These are phyloP conservation scores for Schizosaccharomyces japonicus DNA, from an alignment of 805 yeast species.

Conservation along the genomic window DNA sequence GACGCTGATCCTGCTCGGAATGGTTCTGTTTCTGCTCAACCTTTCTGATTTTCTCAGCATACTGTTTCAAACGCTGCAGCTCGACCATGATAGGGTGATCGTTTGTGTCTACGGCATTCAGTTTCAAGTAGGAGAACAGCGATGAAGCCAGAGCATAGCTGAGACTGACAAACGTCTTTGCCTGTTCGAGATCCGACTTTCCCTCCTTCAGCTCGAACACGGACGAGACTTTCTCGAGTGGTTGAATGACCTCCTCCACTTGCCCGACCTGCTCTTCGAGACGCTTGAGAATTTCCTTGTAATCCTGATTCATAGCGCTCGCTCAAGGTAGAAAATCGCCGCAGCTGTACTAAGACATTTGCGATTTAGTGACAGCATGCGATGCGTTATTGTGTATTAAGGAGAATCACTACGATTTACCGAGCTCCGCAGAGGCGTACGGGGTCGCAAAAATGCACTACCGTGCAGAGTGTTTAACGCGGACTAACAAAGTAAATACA, in stretches of 20 bases:
- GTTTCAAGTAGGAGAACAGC: background rate
- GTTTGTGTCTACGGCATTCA: background rate
- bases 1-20: background rate
- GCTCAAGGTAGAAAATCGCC: background rate
- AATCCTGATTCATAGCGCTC: background rate
- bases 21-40: background rate
- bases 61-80: background rate
- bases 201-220: background rate
- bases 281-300: background rate
- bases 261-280: background rate
- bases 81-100: background rate
- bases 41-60: background rate
- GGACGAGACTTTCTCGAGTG: background rate
- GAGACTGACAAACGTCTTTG: background rate
- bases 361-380: too few species aligned
- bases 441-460: too few species aligned
- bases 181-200: background rate
- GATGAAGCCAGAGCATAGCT: background rate
- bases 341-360: background rate
- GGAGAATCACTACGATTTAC: too few species aligned
- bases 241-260: background rate
- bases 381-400: too few species aligned
- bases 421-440: too few species aligned
- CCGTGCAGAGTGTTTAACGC: too few species aligned
- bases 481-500: too few species aligned